phyloP scores from a whole-genome alignment of 352 stramenopile species.

The Peronospora farinosa region DNA sequence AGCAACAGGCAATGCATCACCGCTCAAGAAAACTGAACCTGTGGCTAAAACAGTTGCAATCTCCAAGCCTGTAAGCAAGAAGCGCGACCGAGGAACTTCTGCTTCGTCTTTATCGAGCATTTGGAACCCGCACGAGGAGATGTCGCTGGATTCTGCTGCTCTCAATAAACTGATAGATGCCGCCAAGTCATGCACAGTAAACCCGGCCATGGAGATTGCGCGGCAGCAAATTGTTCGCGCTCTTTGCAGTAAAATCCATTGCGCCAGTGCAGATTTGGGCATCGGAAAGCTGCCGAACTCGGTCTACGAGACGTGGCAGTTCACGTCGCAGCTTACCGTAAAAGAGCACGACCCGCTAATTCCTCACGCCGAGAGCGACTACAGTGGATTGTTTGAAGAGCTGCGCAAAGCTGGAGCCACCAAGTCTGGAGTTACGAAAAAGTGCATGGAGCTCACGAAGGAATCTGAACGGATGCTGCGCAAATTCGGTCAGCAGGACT shows the following conservation, averaged over 20 bases:
- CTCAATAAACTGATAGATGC: slow-evolving; percentile 15
- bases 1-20: slow-evolving; percentile 58
- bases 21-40: not conserved
- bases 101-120: slow-evolving; percentile 24
- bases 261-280: slow-evolving; percentile 62
- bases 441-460: slow-evolving; percentile 53
- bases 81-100: slow-evolving; percentile 25
- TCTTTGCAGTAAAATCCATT: slow-evolving; percentile 63
- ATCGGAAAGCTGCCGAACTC: slow-evolving; percentile 75
- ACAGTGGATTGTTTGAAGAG: slow-evolving; percentile 65
- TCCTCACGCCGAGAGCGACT: slow-evolving; percentile 61
- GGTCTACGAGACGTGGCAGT: slow-evolving; percentile 83
- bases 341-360: slow-evolving; percentile 67
- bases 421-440: slow-evolving; percentile 50
- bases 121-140: slow-evolving; percentile 48
- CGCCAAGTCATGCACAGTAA: slow-evolving; percentile 19
- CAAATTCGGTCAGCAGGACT: slow-evolving; percentile 44
- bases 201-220: slow-evolving; percentile 54
- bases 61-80: slow-evolving; percentile 16
- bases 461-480: slow-evolving; percentile 50
- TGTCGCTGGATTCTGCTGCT: slow-evolving; percentile 19
- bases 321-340: slow-evolving; percentile 67
- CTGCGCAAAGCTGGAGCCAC: slow-evolving; percentile 65
- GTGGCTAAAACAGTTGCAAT: not conserved
- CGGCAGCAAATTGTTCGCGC: slow-evolving; percentile 60